These are phyloP conservation scores for Fraxinus ornus DNA, from an alignment of 305 asterid species.

Conservation along the genomic window DNA sequence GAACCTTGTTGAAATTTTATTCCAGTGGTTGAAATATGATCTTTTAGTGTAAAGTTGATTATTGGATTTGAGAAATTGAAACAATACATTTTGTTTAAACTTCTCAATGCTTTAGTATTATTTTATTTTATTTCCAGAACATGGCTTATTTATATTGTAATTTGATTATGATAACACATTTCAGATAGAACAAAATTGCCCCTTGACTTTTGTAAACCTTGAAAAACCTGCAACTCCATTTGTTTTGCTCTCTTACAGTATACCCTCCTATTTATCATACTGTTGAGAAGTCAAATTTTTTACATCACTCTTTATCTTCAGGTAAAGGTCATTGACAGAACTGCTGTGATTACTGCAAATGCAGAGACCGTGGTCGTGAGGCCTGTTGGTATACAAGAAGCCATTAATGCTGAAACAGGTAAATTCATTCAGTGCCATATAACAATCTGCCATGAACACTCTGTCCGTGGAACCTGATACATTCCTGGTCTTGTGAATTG, in stretches of 20 bases:
- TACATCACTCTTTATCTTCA: slow-evolving; percentile 32
- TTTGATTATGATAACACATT: neutral
- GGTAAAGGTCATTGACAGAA: slow-evolving; percentile 83
- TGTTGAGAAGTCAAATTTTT: neutral
- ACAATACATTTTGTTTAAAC: neutral
- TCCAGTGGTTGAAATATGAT: neutral
- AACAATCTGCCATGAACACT: neutral
- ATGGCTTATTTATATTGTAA: neutral
- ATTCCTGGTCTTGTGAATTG: neutral
- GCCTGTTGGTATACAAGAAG: slow-evolving; percentile 78
- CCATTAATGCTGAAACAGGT: slow-evolving; percentile 73
- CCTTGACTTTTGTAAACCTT: neutral
- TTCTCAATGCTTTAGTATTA: neutral
- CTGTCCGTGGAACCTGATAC: neutral
- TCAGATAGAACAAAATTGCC: neutral
- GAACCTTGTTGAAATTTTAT: neutral
- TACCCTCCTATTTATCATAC: neutral
- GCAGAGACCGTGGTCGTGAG: slow-evolving; percentile 77
- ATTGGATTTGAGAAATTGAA: neutral
- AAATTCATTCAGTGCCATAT: slow-evolving; percentile 12
- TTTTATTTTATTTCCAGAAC: too few species aligned
- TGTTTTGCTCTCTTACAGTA: neutral
- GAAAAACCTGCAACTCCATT: neutral
- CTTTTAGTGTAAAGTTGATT: neutral
- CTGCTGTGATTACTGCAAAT: slow-evolving; percentile 63